These are phyloP conservation scores for Trichoderma pleuroti DNA, from an alignment of 2,329 filamentous ascomycete species.

Conservation along the genomic window DNA sequence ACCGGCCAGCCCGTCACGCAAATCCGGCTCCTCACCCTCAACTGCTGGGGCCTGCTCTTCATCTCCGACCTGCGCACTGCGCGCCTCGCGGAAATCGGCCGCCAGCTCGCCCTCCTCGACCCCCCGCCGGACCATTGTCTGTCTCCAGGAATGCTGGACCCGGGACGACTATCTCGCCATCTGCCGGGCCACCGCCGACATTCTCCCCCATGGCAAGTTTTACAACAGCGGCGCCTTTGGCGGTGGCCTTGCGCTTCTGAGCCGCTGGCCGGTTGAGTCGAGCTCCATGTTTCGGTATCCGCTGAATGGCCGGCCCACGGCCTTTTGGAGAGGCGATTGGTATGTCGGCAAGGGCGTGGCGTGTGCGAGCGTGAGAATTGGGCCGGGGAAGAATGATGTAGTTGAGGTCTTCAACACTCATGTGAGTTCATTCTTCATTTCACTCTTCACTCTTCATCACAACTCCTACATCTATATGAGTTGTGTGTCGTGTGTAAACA, in stretches of 20 bases:
- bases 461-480: neutral
- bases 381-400: constrained; percentile 59
- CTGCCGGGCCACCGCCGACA: constrained; percentile 64
- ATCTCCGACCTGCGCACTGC: constrained; percentile 73
- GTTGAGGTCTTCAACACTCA: constrained; percentile 93
- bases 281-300: constrained; percentile 82
- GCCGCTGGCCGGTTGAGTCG: constrained; percentile 88
- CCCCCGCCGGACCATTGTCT: constrained; percentile 77
- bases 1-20: constrained; percentile 35
- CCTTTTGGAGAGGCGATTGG: constrained; percentile 94
- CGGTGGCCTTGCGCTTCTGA: constrained; percentile 82
- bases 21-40: constrained; percentile 81
- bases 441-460: neutral
- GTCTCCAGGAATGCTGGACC: constrained; percentile 94
- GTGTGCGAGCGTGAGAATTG: constrained; percentile 72
- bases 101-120: constrained; percentile 64
- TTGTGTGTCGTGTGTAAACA: neutral
- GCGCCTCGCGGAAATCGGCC: constrained; percentile 80
- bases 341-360: constrained; percentile 94
- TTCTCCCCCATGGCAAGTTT: constrained; percentile 89
- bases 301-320: constrained; percentile 89
- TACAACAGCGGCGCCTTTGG: constrained; percentile 89
- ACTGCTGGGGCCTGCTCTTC: constrained; percentile 95
- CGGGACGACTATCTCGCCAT: constrained; percentile 79
- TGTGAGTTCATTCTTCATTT: constrained; percentile 41